These are phyloP conservation scores for Pyrenochaeta sp. DNA, from an alignment of 2,329 filamentous ascomycete genomes.

Conservation along the genomic window DNA sequence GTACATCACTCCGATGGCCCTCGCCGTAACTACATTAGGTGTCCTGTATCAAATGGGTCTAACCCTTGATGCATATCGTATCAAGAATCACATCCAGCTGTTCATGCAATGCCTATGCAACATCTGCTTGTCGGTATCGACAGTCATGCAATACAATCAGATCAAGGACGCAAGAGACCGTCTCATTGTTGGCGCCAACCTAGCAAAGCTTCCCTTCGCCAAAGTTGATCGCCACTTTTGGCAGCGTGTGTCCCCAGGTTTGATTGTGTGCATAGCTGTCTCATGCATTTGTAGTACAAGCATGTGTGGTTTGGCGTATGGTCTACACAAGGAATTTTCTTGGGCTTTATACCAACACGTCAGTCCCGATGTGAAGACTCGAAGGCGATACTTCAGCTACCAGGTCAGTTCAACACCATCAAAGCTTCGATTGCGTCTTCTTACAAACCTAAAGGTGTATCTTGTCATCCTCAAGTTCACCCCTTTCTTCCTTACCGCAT, in stretches of 20 bases:
- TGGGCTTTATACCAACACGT: slow-evolving; percentile 27
- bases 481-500: slow-evolving; percentile 28
- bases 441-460: slow-evolving; percentile 15
- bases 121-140: slow-evolving; percentile 21
- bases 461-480: slow-evolving; percentile 28
- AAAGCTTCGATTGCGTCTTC: not conserved
- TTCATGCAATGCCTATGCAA: slow-evolving; percentile 30
- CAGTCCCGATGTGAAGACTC: slow-evolving; percentile 11
- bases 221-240: slow-evolving; percentile 17
- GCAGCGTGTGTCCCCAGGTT: not conserved
- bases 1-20: slow-evolving; percentile 24
- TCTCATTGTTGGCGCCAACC: not conserved
- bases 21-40: slow-evolving; percentile 25
- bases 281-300: slow-evolving; percentile 2
- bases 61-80: slow-evolving; percentile 31
- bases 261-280: slow-evolving; percentile 4
- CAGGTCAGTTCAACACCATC: slow-evolving; percentile 13
- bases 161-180: not conserved
- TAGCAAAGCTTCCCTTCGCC: slow-evolving; percentile 17
- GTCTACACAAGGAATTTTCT: slow-evolving; percentile 21
- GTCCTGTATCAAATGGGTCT: slow-evolving; percentile 28
- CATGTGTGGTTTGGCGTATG: slow-evolving; percentile 6
- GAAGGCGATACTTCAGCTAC: slow-evolving; percentile 18
- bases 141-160: slow-evolving; percentile 30
- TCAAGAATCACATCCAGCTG: slow-evolving; percentile 36